These are phyloP conservation scores for Scopulariopsis brevicaulis DNA, from an alignment of 2,329 filamentous ascomycete genomes.

Conservation along the genomic window DNA sequence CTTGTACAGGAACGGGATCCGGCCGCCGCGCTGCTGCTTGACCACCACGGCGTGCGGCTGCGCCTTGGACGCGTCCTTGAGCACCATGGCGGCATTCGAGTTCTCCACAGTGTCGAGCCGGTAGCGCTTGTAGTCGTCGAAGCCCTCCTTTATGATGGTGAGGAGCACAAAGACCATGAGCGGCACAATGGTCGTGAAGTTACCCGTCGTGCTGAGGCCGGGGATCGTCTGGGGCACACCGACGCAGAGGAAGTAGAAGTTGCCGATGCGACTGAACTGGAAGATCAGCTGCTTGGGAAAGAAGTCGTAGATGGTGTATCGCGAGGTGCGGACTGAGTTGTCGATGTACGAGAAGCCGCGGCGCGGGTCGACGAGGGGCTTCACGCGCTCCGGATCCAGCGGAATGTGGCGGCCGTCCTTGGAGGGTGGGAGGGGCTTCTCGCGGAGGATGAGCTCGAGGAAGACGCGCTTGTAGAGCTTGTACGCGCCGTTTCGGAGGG, in stretches of 20 bases:
- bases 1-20: constrained; percentile 6
- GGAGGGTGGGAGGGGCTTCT: constrained; percentile 57
- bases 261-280: constrained; percentile 76
- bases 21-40: not conserved
- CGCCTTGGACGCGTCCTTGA: constrained; percentile 8
- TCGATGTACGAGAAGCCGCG: constrained; percentile 37
- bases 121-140: constrained; percentile 73
- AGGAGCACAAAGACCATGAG: constrained; percentile 67
- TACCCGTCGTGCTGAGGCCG: constrained; percentile 64
- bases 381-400: constrained; percentile 23
- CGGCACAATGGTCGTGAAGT: constrained; percentile 63
- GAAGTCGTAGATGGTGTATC: constrained; percentile 78
- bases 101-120: constrained; percentile 77
- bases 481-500: constrained; percentile 1
- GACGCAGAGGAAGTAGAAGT: constrained; percentile 79
- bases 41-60: constrained; percentile 1
- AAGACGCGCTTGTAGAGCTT: constrained; percentile 25
- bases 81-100: constrained; percentile 32
- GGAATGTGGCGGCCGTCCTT: constrained; percentile 53
- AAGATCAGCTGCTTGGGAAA: constrained; percentile 75
- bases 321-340: constrained; percentile 66
- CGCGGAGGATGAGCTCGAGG: constrained; percentile 42
- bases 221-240: constrained; percentile 74
- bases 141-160: constrained; percentile 77
- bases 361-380: constrained; percentile 34